phyloP scores from a whole-genome alignment of 495 filamentous ascomycete species.

The Neurospora intermedia region DNA sequence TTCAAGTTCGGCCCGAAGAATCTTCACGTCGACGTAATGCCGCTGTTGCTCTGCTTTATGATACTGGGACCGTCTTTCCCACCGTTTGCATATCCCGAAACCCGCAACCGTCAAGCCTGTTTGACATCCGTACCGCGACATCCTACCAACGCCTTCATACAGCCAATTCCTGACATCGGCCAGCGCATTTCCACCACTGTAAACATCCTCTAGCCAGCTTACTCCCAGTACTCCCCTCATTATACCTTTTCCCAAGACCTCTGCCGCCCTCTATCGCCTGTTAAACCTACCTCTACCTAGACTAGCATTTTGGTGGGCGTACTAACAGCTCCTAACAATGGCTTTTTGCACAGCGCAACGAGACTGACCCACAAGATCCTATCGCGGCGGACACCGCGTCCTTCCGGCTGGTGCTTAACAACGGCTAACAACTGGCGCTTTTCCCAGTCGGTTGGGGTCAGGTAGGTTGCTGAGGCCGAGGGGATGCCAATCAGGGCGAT shows the following conservation, averaged over 20 bases:
- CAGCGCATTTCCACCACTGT: neutral
- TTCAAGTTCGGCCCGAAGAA: neutral
- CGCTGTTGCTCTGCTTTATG: neutral
- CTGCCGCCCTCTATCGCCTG: neutral
- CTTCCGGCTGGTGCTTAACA: neutral
- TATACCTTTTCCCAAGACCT: neutral
- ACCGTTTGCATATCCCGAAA: neutral
- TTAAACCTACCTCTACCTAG: neutral
- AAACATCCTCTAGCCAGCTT: neutral
- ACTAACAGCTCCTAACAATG: neutral
- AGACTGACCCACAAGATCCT: neutral
- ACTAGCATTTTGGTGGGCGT: neutral
- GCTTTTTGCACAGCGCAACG: neutral
- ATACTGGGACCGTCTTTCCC: neutral
- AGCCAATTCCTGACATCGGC: neutral
- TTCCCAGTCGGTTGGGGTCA: neutral
- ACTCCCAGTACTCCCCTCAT: neutral
- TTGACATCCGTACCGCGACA: neutral
- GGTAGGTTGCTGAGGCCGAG: neutral
- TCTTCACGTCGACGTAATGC: neutral
- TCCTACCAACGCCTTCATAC: neutral
- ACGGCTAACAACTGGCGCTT: neutral
- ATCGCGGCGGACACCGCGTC: neutral
- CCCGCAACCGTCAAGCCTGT: neutral
- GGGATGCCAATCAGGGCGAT: neutral